Base-by-base conservation (phyloP, 345 rosid genomes). In the Toxicodendron radicans region DNA sequence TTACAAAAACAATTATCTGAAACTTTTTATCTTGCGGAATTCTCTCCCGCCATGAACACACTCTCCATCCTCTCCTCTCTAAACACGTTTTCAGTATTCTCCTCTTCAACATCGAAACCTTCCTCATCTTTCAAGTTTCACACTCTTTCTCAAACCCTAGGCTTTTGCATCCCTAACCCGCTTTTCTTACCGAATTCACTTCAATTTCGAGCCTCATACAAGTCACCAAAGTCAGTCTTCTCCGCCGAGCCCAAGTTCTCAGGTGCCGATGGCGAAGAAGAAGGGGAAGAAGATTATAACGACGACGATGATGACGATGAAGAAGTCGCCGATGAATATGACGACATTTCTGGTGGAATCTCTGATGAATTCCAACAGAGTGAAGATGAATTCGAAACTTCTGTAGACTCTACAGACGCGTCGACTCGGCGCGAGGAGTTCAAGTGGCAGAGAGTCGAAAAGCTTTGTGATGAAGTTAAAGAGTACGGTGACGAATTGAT, bases 381-480 rank as follows among this genome's bases (percentile, higher is more conserved):
- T 76, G 93, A 88, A 43, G 87, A 87, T 0, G 97, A 92, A 74
- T 10, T 72, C 2, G 95, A 86, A 71, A 66, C 74, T 0, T 33
- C 81, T 64, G 79, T 45, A 68, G 88, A 77, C 72, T 77, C 78
- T 2, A 30, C 41, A 2, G 75, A 65, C 27, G 75, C 66, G 20
- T 66, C 70, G 17, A 35, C 74, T 73, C 76, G 85, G 78, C 80
- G 80, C 30, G 81, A 76, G 72, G 92, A 88, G 61, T 78, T 86
- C 49, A 84, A 83, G 75, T 77, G 81, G 87, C 87, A 85, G 87
- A 86, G 97, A 75, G 93, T 95, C 33, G 99, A 95, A 58, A 90
- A 82, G 83, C 88, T 95, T 13, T 83, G 92, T 65, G 73, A 77
- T 14, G 87, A 86, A 70, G 97, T 92, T 16, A 70, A 81, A 68